Conservation (phyloP, 495 filamentous ascomycete genomes). For the Annulohypoxylon bovei region DNA sequence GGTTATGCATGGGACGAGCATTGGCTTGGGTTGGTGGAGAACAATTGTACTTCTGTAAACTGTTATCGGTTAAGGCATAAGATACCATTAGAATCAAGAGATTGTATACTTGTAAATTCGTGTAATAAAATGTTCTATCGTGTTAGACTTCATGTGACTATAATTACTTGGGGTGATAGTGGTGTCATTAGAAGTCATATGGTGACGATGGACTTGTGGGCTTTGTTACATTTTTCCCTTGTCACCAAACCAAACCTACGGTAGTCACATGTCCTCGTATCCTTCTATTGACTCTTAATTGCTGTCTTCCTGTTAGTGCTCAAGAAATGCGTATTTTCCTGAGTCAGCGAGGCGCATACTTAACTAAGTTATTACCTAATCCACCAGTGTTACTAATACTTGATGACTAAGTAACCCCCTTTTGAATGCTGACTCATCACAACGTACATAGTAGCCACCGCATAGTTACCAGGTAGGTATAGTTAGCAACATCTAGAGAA, state of each 20-base stretch:
- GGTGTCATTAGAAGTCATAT: background rate
- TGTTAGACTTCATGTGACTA: background rate
- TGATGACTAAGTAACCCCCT: no score
- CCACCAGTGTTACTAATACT: no score
- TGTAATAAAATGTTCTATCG: background rate
- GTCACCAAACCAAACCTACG: no score
- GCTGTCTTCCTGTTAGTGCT: no score
- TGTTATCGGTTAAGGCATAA: constrained; percentile 21
- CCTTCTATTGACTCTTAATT: no score
- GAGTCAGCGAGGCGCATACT: background rate
- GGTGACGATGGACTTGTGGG: background rate
- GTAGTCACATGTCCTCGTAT: no score
- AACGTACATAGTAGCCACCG: no score
- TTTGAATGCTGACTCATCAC: no score
- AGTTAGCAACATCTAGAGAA: no score
- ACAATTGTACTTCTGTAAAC: constrained; percentile 16
- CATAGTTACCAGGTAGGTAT: no score
- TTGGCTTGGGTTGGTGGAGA: constrained; percentile 19
- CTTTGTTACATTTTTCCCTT: no score
- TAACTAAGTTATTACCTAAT: background rate
- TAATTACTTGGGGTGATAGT: background rate
- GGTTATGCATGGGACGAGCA: constrained; percentile 3
- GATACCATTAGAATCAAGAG: constrained; percentile 42
- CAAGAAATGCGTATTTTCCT: background rate
- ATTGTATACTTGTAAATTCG: constrained; percentile 15